Evolutionary conservation across 1,284 basidiomycete genomes (phyloP).

Genomic region (Naganishia sp.): DNA sequence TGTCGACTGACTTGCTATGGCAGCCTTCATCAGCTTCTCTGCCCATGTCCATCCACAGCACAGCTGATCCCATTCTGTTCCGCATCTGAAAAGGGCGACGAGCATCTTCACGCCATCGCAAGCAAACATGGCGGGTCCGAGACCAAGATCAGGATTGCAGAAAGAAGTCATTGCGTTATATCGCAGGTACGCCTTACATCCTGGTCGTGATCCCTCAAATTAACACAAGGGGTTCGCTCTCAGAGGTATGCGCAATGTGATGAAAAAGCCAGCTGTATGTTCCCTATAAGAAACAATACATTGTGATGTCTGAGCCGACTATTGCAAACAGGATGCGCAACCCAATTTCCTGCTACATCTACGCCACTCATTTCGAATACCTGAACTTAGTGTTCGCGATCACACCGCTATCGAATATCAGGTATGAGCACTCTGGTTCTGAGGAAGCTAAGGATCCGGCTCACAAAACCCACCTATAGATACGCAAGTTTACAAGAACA

Average conservation of each 20-base stretch:
- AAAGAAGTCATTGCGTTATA: constrained; percentile 53
- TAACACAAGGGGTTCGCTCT: neutral
- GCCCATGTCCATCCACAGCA: neutral
- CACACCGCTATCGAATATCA: constrained; percentile 54
- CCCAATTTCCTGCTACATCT: constrained; percentile 49
- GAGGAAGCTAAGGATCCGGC: neutral
- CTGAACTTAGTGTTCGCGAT: constrained; percentile 47
- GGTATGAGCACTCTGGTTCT: constrained; percentile 37
- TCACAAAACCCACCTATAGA: constrained; percentile 34
- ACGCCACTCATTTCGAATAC: constrained; percentile 52
- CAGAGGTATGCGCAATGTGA: neutral
- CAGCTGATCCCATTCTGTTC: neutral
- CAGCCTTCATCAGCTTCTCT: neutral
- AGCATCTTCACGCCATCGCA: neutral
- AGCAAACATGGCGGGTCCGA: constrained; percentile 14
- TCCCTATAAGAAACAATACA: constrained; percentile 41
- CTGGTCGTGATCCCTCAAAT: too few species aligned
- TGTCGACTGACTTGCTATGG: too few species aligned
- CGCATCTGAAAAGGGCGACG: neutral
- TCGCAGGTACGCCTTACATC: constrained; percentile 39
- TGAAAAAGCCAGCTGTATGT: constrained; percentile 14
- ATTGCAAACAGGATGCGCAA: constrained; percentile 35
- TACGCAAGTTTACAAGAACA: constrained; percentile 49
- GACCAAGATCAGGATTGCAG: constrained; percentile 49
- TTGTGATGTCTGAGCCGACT: constrained; percentile 42